A percentile compares a stretch with the other conserved stretches of the same genome.
phyloP scores from a whole-genome alignment of 305 asterid species.

The Fraxinus dipetala region DNA sequence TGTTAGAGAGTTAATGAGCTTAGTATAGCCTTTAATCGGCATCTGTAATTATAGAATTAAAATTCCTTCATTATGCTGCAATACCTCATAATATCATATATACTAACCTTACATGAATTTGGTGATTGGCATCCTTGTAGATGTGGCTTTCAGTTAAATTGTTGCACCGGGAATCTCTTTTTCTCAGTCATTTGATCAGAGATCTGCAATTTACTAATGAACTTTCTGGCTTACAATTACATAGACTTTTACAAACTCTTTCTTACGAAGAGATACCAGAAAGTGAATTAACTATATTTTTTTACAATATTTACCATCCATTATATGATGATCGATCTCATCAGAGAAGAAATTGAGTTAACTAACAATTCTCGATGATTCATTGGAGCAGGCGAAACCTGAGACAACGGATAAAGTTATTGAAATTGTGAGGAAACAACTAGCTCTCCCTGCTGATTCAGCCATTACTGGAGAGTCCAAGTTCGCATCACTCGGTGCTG shows the following conservation, averaged over 20 bases:
- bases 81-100: not conserved
- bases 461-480: slow-evolving; percentile 65
- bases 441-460: slow-evolving; percentile 66
- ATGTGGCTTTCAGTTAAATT: not conserved
- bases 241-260: not conserved
- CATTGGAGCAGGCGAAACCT: slow-evolving; percentile 66
- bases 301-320: not conserved
- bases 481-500: slow-evolving; percentile 81
- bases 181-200: not conserved
- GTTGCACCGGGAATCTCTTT: not conserved
- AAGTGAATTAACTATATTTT: not conserved
- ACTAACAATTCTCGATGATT: slow-evolving; percentile 9
- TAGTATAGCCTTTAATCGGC: not conserved
- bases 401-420: slow-evolving; percentile 77
- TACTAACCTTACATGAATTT: not conserved
- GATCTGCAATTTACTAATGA: not conserved
- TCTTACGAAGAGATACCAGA: not conserved
- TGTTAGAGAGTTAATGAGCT: not conserved
- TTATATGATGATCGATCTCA: not conserved
- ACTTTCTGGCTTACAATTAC: not conserved
- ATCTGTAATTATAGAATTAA: not conserved
- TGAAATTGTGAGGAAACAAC: slow-evolving; percentile 82
- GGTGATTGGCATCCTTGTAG: not conserved
- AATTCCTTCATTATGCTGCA: not conserved
- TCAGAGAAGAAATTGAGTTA: not conserved